A percentile compares a stretch with the other conserved stretches of the same genome.
Evolutionary conservation across 1,139 yeast genomes (phyloP).

Genomic region (Saccharomyces hybrid): DNA sequence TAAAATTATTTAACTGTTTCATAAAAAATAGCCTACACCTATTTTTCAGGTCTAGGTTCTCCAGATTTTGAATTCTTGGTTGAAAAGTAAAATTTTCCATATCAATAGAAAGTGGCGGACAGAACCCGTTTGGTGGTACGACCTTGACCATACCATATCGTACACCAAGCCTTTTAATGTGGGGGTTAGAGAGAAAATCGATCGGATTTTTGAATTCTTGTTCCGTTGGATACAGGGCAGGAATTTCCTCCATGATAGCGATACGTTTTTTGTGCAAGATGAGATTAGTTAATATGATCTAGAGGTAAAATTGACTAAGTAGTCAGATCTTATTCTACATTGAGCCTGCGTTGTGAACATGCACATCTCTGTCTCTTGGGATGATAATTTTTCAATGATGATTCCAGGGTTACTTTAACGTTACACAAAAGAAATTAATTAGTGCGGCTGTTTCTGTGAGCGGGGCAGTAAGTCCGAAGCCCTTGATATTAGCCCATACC

Average conservation of each 20-base stretch:
- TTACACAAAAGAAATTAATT: neutral
- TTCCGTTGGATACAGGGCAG: slow-evolving; percentile 47
- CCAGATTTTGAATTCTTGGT: slow-evolving; percentile 56
- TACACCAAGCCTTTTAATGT: slow-evolving; percentile 45
- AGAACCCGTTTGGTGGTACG: slow-evolving; percentile 54
- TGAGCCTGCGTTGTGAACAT: neutral
- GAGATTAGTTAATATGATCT: neutral
- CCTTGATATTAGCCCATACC: neutral
- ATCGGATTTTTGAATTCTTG: slow-evolving; percentile 58
- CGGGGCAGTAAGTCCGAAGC: neutral
- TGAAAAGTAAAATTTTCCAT: slow-evolving; percentile 47
- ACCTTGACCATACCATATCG: slow-evolving; percentile 59
- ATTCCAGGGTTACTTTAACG: neutral
- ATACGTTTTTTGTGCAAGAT: neutral
- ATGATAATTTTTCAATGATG: neutral
- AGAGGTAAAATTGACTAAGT: neutral
- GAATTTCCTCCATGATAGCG: slow-evolving; percentile 36
- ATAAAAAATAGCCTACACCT: slow-evolving; percentile 56
- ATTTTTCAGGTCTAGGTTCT: slow-evolving; percentile 55
- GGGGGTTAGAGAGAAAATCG: slow-evolving; percentile 46
- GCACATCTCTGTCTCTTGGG: neutral
- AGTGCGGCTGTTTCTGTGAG: slow-evolving; percentile 1
- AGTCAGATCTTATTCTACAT: neutral
- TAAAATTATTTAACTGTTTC: slow-evolving; percentile 51
- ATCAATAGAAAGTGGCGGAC: slow-evolving; percentile 48